Percentiles rank a stretch among this genome's conserved stretches.
phyloP scores from a whole-genome alignment of 75 land plant species.

The Larix kaempferi region DNA sequence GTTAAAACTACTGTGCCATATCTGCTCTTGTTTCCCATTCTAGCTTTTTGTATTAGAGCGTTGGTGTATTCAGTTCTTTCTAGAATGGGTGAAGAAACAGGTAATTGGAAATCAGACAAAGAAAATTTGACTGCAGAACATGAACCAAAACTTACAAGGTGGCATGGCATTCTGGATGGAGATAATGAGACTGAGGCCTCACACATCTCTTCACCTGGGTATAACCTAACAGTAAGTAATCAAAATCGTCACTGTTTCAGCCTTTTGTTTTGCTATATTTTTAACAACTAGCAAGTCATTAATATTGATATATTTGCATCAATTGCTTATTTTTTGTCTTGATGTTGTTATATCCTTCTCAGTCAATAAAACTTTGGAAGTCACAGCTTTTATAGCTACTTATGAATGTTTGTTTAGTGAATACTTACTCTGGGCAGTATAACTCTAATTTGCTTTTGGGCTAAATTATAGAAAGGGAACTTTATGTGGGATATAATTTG shows the following conservation, averaged over 20 bases:
- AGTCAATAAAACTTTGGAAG: too few species aligned
- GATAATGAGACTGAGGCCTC: neutral
- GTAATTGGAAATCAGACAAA: slow-evolving; percentile 3
- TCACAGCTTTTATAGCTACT: neutral
- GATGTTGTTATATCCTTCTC: neutral
- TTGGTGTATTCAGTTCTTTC: neutral
- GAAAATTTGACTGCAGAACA: slow-evolving; percentile 1
- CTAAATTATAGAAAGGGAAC: neutral
- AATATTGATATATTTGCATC: neutral
- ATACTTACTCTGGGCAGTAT: neutral
- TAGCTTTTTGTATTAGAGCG: slow-evolving; percentile 1
- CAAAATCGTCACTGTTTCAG: neutral
- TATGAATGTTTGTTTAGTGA: neutral
- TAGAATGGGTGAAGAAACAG: slow-evolving; percentile 13
- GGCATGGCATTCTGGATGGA: slow-evolving; percentile 15
- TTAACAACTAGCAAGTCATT: neutral
- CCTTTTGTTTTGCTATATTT: neutral
- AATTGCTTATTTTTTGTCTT: neutral
- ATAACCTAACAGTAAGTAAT: neutral
- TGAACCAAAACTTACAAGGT: slow-evolving; percentile 6
- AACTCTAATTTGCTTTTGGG: neutral
- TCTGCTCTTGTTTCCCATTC: slow-evolving; percentile 11
- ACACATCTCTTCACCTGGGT: neutral
- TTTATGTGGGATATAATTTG: too few species aligned
- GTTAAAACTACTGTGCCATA: slow-evolving; percentile 9